Evolutionary conservation across 768 basidiomycete genomes (phyloP).

Genomic region (Boletus reticuloceps): DNA sequence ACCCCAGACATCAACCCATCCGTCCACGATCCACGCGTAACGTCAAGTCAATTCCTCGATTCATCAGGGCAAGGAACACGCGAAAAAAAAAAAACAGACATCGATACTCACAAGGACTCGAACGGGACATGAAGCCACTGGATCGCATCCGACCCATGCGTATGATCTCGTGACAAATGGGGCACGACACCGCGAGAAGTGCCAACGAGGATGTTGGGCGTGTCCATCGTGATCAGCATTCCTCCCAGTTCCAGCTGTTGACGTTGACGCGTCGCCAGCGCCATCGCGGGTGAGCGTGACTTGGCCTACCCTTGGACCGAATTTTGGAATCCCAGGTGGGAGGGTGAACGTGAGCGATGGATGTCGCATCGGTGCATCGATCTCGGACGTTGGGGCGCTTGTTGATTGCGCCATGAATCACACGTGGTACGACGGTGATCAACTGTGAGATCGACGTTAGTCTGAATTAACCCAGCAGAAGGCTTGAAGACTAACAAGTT

Average conservation of each 20-base stretch:
- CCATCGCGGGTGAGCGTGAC: constrained; percentile 16
- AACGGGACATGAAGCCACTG: constrained; percentile 71
- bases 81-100: background rate
- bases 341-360: constrained; percentile 22
- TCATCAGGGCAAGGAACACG: background rate
- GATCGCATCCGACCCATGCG: constrained; percentile 44
- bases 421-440: background rate
- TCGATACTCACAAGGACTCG: constrained; percentile 72
- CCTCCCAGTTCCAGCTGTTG: background rate
- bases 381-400: background rate
- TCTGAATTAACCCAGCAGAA: background rate
- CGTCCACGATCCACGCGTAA: background rate
- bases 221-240: constrained; percentile 42
- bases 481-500: background rate
- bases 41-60: background rate
- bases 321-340: constrained; percentile 5
- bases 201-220: constrained; percentile 58
- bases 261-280: background rate
- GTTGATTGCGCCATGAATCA: constrained; percentile 8
- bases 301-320: constrained; percentile 27
- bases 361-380: background rate
- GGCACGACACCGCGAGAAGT: constrained; percentile 76
- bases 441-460: background rate
- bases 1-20: background rate
- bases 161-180: constrained; percentile 69